Evolutionary conservation across 768 basidiomycete genomes (phyloP).

Genomic region (Gymnopilus junonius): DNA sequence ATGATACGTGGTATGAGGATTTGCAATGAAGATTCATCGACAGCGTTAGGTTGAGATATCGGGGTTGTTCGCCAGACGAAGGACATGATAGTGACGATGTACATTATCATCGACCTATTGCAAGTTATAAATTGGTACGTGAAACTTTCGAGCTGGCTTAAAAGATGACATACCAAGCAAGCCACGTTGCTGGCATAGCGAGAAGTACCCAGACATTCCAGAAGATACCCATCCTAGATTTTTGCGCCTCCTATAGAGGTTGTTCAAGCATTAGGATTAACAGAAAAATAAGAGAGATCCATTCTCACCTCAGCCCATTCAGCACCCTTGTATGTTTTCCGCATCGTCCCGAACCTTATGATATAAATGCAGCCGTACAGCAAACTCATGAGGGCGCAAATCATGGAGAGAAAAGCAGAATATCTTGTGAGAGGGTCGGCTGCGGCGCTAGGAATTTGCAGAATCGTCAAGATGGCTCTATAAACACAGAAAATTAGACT

Average conservation of each 20-base stretch:
- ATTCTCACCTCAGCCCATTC: slow-evolving; percentile 55
- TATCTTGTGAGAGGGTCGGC: slow-evolving; percentile 57
- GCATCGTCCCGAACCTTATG: slow-evolving; percentile 64
- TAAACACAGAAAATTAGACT: not conserved
- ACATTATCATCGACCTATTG: slow-evolving; percentile 65
- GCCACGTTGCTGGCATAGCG: slow-evolving; percentile 66
- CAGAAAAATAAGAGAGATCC: not conserved
- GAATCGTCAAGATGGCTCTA: slow-evolving; percentile 35
- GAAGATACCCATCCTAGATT: slow-evolving; percentile 27
- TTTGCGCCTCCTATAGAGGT: slow-evolving; percentile 52
- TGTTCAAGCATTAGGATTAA: not conserved
- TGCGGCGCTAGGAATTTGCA: slow-evolving; percentile 43
- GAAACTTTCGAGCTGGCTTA: not conserved
- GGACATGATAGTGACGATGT: slow-evolving; percentile 56
- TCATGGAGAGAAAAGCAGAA: slow-evolving; percentile 56
- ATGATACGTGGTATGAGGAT: slow-evolving; percentile 43
- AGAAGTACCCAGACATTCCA: slow-evolving; percentile 77
- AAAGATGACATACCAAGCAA: slow-evolving; percentile 49
- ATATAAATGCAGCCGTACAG: slow-evolving; percentile 66
- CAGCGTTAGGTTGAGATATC: slow-evolving; percentile 26
- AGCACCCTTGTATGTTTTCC: slow-evolving; percentile 61
- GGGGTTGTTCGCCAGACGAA: slow-evolving; percentile 64
- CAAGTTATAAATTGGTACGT: not conserved
- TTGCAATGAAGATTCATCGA: slow-evolving; percentile 29
- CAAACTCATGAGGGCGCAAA: slow-evolving; percentile 62